Evolutionary conservation across 208 protist genomes (phyloP).

Genomic region (Wallacemonas sp.): DNA sequence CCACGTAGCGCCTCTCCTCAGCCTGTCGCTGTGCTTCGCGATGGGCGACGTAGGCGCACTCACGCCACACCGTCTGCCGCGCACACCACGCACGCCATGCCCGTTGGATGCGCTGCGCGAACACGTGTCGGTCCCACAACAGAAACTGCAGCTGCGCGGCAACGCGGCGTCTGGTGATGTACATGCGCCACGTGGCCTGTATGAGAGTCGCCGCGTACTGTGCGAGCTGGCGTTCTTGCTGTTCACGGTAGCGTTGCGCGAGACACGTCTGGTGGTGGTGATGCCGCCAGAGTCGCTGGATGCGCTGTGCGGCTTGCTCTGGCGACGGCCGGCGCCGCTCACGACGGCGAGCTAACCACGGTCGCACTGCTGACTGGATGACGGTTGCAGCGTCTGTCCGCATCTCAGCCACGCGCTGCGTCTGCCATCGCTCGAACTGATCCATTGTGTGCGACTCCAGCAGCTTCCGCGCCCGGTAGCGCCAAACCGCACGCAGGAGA

Average conservation of each 20-base stretch:
- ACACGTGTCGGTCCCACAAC: slow-evolving; percentile 42
- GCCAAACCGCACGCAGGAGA: slow-evolving; percentile 35
- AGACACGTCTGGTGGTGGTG: slow-evolving; percentile 11
- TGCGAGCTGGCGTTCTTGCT: slow-evolving; percentile 3
- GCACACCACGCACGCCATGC: slow-evolving; percentile 42
- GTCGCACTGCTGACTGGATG: slow-evolving; percentile 45
- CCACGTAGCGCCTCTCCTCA: slow-evolving; percentile 9
- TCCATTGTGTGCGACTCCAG: slow-evolving; percentile 28
- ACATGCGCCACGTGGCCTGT: slow-evolving; percentile 61
- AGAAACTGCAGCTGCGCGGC: slow-evolving; percentile 43
- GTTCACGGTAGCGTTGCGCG: neutral
- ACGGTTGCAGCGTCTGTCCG: slow-evolving; percentile 42
- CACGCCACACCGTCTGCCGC: slow-evolving; percentile 2
- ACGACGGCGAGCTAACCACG: slow-evolving; percentile 26
- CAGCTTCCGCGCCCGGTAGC: slow-evolving; percentile 17
- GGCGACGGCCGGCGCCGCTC: neutral
- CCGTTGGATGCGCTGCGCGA: slow-evolving; percentile 46
- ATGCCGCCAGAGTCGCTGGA: slow-evolving; percentile 29
- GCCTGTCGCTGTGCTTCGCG: slow-evolving; percentile 4
- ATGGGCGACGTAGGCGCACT: neutral
- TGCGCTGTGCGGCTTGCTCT: slow-evolving; percentile 14
- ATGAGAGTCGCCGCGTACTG: slow-evolving; percentile 51
- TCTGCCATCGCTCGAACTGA: neutral
- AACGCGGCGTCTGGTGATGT: slow-evolving; percentile 7
- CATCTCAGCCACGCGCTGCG: slow-evolving; percentile 48